phyloP scores from a whole-genome alignment of 2,329 filamentous ascomycete genomes.

The Fusarium circinatum region DNA sequence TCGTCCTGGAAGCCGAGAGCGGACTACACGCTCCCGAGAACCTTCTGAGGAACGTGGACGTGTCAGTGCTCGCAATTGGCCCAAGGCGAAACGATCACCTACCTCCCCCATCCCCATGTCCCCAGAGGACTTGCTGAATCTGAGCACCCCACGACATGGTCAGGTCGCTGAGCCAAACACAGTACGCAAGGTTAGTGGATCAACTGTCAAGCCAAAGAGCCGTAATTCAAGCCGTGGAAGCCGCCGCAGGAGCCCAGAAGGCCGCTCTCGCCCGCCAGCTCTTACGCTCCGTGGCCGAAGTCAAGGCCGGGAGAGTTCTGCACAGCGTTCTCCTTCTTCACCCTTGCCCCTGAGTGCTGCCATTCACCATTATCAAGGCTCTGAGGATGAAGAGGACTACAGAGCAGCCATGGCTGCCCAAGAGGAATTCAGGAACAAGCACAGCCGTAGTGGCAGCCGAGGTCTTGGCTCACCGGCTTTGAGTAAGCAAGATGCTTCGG shows the following conservation, averaged over 20 bases:
- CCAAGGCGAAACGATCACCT: conserved; percentile 85
- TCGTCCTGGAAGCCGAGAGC: conserved; percentile 60
- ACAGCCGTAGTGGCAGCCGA: conserved; percentile 63
- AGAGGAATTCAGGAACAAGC: conserved; percentile 65
- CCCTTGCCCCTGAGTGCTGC: conserved; percentile 78
- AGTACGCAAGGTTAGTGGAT: conserved; percentile 55
- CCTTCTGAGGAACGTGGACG: conserved; percentile 77
- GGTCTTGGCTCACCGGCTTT: conserved; percentile 50
- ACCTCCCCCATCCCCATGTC: conserved; percentile 96
- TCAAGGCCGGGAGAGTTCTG: conserved; percentile 66
- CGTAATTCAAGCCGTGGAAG: conserved; percentile 61
- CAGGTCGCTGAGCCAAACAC: conserved; percentile 55
- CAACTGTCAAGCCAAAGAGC: conserved; percentile 51
- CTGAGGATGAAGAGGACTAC: conserved; percentile 74
- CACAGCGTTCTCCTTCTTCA: conserved; percentile 78
- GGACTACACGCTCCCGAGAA: conserved; percentile 66
- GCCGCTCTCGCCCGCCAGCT: conserved; percentile 52
- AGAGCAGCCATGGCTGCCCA: conserved; percentile 63
- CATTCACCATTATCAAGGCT: conserved; percentile 51
- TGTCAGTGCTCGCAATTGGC: conserved; percentile 70
- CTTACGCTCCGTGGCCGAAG: conserved; percentile 71
- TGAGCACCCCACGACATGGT: conserved; percentile 59
- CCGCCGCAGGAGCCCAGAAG: conserved; percentile 60
- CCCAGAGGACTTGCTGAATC: conserved; percentile 79
- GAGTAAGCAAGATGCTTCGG: conserved; percentile 51